Conservation (phyloP, 1,284 basidiomycete genomes). For the Rhodotorula sp. region DNA sequence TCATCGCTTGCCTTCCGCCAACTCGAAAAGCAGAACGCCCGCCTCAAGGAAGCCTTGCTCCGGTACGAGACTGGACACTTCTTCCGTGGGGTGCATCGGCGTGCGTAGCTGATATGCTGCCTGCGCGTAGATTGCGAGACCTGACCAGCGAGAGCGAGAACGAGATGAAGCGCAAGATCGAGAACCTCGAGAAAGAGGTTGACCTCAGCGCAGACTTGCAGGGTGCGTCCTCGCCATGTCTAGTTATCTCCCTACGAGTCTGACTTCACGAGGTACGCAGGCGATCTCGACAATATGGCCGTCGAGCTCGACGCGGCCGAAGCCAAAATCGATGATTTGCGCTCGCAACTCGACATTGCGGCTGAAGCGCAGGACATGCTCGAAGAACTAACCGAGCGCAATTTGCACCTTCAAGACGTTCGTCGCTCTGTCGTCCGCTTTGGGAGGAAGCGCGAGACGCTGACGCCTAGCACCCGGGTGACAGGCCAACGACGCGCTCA, state of each 20-base stretch:
- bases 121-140: conserved; percentile 67
- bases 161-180: conserved; percentile 75
- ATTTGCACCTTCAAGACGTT: conserved; percentile 83
- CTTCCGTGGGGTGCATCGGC: no score
- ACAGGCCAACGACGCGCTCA: conserved; percentile 95
- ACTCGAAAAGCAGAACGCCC: conserved; percentile 92
- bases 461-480: not conserved
- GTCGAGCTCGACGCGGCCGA: conserved; percentile 82
- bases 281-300: conserved; percentile 71
- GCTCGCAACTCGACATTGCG: conserved; percentile 90
- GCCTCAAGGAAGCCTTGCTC: conserved; percentile 89
- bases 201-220: conserved; percentile 49
- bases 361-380: conserved; percentile 94
- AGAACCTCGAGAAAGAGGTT: conserved; percentile 87
- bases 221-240: conserved; percentile 32
- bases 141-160: conserved; percentile 81
- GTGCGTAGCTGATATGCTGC: not conserved
- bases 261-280: conserved; percentile 51
- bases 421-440: conserved; percentile 11
- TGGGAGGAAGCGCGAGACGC: not conserved
- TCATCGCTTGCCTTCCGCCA: conserved; percentile 79
- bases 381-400: conserved; percentile 91
- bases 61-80: conserved; percentile 57
- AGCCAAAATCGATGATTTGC: conserved; percentile 87
- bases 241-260: not conserved